phyloP scores from a whole-genome alignment of 257 asterid species.

The Solanum clarkiae region DNA sequence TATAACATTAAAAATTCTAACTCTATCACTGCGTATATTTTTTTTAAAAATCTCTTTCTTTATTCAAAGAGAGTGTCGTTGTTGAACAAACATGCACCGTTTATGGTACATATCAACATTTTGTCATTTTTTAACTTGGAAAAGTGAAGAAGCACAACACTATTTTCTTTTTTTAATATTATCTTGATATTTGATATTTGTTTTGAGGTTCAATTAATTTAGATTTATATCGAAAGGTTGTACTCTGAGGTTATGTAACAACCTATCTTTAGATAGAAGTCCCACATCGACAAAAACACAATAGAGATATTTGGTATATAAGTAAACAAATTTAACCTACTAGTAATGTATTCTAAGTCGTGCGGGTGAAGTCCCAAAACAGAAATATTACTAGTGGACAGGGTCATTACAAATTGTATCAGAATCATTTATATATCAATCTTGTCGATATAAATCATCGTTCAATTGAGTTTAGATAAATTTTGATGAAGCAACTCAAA shows the following conservation, averaged over 20 bases:
- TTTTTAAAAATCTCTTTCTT: not conserved
- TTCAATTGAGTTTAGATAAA: no score
- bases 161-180: not conserved
- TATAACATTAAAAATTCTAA: not conserved
- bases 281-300: no score
- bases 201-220: not conserved
- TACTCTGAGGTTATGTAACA: not conserved
- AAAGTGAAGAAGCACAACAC: not conserved
- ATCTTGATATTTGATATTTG: fast-evolving
- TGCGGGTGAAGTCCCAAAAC: no score
- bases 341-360: no score
- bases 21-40: fast-evolving
- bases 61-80: not conserved
- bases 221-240: not conserved
- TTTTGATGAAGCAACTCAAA: no score
- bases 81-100: not conserved
- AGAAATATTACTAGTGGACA: no score
- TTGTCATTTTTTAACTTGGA: not conserved
- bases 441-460: no score
- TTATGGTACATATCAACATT: not conserved
- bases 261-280: no score
- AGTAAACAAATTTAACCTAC: no score
- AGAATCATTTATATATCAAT: no score
- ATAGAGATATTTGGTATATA: no score
- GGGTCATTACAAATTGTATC: no score